Conservation (phyloP, 257 asterid species). For the Cinchona pubescens region DNA sequence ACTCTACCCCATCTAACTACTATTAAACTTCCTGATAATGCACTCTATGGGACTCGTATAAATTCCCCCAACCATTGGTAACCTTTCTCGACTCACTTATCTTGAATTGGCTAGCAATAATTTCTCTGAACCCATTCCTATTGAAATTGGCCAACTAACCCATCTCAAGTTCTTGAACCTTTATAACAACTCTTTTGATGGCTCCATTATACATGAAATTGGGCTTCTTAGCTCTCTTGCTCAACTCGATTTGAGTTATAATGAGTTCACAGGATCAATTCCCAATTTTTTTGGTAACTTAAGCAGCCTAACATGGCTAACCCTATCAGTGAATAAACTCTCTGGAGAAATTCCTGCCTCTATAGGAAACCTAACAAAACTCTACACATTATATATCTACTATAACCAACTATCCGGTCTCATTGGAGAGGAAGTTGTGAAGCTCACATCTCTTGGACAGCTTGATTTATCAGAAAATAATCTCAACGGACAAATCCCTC, state of each 20-base stretch:
- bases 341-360: constrained; percentile 13
- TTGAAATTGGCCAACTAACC: constrained; percentile 7
- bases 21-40: constrained; percentile 15
- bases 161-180: constrained; percentile 3
- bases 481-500: too few relatives aligned
- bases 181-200: constrained; percentile 2
- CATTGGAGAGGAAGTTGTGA: too few relatives aligned
- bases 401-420: too few relatives aligned
- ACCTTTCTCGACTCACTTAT: constrained; percentile 18
- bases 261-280: not conserved
- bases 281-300: too few relatives aligned
- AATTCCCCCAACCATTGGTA: constrained; percentile 11
- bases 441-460: too few relatives aligned
- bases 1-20: constrained; percentile 11
- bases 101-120: constrained; percentile 11
- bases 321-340: too few relatives aligned
- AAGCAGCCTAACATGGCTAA: too few relatives aligned
- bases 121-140: constrained; percentile 22
- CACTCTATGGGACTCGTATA: constrained; percentile 20
- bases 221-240: not conserved
- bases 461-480: too few relatives aligned
- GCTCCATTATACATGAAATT: not conserved
- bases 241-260: not conserved
- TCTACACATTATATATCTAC: too few relatives aligned
- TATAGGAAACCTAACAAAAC: too few relatives aligned